These are phyloP conservation scores for Scortechinia acanthostroma DNA, from an alignment of 2,329 filamentous ascomycete genomes.

Conservation along the genomic window DNA sequence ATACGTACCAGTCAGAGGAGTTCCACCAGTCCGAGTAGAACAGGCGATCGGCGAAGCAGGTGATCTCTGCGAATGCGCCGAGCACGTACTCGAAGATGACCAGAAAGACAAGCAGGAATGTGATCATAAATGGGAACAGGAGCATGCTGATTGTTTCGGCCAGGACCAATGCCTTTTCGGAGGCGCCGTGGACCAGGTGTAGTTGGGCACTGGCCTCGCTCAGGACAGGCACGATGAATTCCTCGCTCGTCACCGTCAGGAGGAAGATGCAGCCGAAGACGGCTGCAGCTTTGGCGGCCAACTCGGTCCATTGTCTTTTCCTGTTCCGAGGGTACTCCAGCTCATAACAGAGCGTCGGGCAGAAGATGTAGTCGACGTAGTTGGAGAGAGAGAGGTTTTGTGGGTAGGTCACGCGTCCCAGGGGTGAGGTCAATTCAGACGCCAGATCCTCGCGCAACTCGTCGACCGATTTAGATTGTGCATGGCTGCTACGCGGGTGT, in stretches of 20 bases:
- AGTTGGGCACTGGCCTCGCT: conserved; percentile 57
- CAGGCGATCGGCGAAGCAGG: conserved; percentile 83
- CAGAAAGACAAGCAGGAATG: conserved; percentile 88
- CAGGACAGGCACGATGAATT: conserved; percentile 89
- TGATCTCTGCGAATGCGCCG: conserved; percentile 90
- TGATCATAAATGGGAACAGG: conserved; percentile 95
- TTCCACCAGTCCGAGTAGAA: conserved; percentile 82
- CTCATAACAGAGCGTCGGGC: conserved; percentile 94
- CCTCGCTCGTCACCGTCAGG: conserved; percentile 81
- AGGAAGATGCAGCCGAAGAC: conserved; percentile 96
- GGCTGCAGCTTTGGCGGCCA: conserved; percentile 78
- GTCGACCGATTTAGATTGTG: no score
- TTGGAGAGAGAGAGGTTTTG: conserved; percentile 78
- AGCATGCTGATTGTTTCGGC: conserved; percentile 85
- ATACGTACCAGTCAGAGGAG: conserved; percentile 66
- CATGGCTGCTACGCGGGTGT: not conserved
- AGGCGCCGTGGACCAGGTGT: conserved; percentile 18
- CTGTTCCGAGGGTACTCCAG: conserved; percentile 83
- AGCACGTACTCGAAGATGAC: conserved; percentile 97
- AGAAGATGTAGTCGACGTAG: conserved; percentile 80
- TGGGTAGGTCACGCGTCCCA: conserved; percentile 85
- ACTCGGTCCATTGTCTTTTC: conserved; percentile 70
- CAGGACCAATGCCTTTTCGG: conserved; percentile 48
- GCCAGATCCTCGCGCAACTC: conserved; percentile 80
- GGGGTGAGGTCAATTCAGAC: conserved; percentile 80